Conservation (phyloP, 352 stramenopile genomes). For the Globisporangium alternatum region DNA sequence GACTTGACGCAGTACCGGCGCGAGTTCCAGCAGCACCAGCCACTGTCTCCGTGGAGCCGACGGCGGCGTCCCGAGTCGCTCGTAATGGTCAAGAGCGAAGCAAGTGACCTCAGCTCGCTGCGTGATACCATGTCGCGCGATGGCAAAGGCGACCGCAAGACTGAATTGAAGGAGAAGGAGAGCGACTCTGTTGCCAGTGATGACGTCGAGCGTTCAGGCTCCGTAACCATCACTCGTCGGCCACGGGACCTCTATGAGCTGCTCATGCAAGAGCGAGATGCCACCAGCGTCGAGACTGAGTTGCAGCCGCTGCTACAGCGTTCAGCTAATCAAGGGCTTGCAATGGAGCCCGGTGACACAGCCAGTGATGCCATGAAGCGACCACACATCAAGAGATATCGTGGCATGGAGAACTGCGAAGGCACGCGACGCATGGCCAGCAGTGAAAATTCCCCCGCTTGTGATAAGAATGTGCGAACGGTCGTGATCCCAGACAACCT, state of each 20-base stretch:
- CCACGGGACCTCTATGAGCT: conserved; percentile 10
- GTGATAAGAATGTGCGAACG: conserved; percentile 15
- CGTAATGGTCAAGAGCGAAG: not conserved
- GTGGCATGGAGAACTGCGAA: conserved; percentile 19
- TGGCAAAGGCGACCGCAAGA: too few species aligned
- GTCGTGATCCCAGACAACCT: conserved; percentile 27
- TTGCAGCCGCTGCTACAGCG: not conserved
- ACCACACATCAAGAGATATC: conserved; percentile 17
- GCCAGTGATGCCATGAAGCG: not conserved
- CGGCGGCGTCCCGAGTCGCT: not conserved
- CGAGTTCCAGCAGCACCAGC: conserved; percentile 27
- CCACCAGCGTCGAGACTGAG: not conserved
- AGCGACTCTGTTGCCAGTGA: not conserved
- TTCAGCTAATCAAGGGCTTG: not conserved
- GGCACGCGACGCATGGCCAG: conserved; percentile 9
- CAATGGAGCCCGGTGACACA: not conserved
- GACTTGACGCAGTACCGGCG: conserved; percentile 33
- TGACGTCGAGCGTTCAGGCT: not conserved
- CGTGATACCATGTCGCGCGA: not conserved
- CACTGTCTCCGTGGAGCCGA: conserved; percentile 37
- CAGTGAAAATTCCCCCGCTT: not conserved
- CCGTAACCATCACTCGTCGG: not conserved
- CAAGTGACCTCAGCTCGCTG: not conserved
- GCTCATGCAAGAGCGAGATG: conserved; percentile 11
- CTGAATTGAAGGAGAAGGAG: too few species aligned